Percentiles rank a stretch among this genome's conserved stretches.
Conservation (phyloP, 1,284 basidiomycete genomes). For the Pseudozyma pruni region DNA sequence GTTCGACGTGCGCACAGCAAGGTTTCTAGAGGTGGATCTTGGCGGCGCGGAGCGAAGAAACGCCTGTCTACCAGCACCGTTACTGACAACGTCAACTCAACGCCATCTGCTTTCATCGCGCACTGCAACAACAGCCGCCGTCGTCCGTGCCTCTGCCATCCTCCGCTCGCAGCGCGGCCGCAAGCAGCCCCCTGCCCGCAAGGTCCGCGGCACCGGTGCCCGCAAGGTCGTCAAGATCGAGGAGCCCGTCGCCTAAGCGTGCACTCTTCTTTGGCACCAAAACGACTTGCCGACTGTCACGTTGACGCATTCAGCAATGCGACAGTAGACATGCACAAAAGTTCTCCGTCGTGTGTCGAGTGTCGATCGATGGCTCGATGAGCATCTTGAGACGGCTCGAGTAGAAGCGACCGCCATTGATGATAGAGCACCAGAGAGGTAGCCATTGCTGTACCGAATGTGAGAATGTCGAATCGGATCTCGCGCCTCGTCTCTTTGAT, state of each 20-base stretch:
- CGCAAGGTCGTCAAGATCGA: constrained; percentile 48
- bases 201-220: constrained; percentile 46
- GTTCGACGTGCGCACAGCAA: too few relatives aligned
- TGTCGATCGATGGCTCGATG: too few relatives aligned
- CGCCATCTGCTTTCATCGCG: constrained; percentile 1
- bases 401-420: too few relatives aligned
- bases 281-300: constrained; percentile 6
- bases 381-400: too few relatives aligned
- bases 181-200: constrained; percentile 46
- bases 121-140: constrained; percentile 48
- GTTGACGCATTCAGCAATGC: constrained; percentile 11
- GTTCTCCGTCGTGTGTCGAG: background rate
- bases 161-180: constrained; percentile 57
- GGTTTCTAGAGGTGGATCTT: too few relatives aligned
- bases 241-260: constrained; percentile 37
- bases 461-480: too few relatives aligned
- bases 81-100: constrained; percentile 19
- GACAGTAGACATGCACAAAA: constrained; percentile 17
- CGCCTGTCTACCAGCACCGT: background rate
- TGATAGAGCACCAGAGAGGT: too few relatives aligned
- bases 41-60: too few relatives aligned
- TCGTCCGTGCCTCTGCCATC: constrained; percentile 63
- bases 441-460: too few relatives aligned
- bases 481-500: too few relatives aligned
- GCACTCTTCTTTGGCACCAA: constrained; percentile 1